Evolutionary conservation across 2,329 filamentous ascomycete species (phyloP).

Genomic region (Tolypocladium ovalisporum): DNA sequence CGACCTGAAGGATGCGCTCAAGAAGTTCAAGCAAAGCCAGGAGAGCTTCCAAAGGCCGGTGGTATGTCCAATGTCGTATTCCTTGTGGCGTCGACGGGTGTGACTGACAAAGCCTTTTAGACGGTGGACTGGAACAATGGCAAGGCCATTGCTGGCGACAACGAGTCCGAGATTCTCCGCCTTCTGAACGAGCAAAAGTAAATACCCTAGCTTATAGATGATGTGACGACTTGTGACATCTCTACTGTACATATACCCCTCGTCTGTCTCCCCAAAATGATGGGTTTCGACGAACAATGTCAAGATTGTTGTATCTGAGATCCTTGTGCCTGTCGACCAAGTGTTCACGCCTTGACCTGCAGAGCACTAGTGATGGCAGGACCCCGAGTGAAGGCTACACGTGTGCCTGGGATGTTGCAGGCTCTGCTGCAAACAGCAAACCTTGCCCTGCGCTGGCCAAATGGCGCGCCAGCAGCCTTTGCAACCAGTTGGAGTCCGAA

Average conservation of each 20-base stretch:
- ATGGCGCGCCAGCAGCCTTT: background rate
- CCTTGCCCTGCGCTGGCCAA: background rate
- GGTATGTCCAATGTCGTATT: constrained; percentile 38
- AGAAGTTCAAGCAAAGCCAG: constrained; percentile 60
- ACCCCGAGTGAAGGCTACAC: background rate
- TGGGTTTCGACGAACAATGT: background rate
- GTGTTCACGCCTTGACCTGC: background rate
- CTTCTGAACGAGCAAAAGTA: constrained; percentile 52
- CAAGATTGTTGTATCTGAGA: background rate
- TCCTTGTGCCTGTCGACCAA: background rate
- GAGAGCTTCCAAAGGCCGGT: constrained; percentile 65
- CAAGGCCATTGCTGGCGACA: constrained; percentile 64
- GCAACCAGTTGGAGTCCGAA: background rate
- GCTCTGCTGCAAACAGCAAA: background rate
- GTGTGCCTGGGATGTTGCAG: background rate
- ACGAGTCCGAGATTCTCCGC: constrained; percentile 82
- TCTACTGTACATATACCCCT: constrained; percentile 2
- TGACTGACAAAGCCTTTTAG: constrained; percentile 14
- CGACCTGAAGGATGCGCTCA: constrained; percentile 66
- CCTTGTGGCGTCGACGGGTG: background rate
- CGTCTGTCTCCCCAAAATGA: background rate
- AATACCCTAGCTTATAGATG: background rate
- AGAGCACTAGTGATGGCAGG: background rate
- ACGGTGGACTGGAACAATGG: constrained; percentile 92
- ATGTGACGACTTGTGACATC: background rate